Evolutionary conservation across 2,329 filamentous ascomycete genomes (phyloP).

Genomic region (Sporothrix dimorphospora): DNA sequence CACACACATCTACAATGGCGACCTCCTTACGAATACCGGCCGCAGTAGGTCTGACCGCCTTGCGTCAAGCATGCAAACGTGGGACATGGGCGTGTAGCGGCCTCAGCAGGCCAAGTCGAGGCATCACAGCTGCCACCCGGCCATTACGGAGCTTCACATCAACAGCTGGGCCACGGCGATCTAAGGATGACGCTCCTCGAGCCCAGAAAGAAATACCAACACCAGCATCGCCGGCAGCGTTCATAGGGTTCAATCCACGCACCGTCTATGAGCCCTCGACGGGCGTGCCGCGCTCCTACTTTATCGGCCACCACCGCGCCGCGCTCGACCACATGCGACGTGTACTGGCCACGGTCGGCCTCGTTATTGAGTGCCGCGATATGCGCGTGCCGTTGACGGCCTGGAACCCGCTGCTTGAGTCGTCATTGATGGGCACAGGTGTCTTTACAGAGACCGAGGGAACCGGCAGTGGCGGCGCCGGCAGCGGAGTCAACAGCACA

Average conservation of each 20-base stretch:
- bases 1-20: neutral
- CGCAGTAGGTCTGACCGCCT: neutral
- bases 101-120: neutral
- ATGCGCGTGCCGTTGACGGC: conserved; percentile 87
- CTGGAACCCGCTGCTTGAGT: conserved; percentile 86
- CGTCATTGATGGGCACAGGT: conserved; percentile 62
- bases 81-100: neutral
- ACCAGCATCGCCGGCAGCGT: neutral
- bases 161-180: neutral
- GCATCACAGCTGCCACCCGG: neutral
- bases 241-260: conserved; percentile 70
- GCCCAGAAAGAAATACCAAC: neutral
- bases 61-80: neutral
- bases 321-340: conserved; percentile 82
- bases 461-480: neutral
- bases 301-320: conserved; percentile 86
- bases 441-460: conserved; percentile 17
- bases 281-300: conserved; percentile 86
- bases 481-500: conserved; percentile 1
- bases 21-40: conserved; percentile 8
- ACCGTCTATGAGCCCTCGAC: conserved; percentile 69
- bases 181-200: neutral
- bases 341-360: conserved; percentile 76
- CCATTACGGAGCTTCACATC: conserved; percentile 1
- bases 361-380: conserved; percentile 94